Conservation (phyloP, 768 basidiomycete genomes). For the Tephrocybe rancida region DNA sequence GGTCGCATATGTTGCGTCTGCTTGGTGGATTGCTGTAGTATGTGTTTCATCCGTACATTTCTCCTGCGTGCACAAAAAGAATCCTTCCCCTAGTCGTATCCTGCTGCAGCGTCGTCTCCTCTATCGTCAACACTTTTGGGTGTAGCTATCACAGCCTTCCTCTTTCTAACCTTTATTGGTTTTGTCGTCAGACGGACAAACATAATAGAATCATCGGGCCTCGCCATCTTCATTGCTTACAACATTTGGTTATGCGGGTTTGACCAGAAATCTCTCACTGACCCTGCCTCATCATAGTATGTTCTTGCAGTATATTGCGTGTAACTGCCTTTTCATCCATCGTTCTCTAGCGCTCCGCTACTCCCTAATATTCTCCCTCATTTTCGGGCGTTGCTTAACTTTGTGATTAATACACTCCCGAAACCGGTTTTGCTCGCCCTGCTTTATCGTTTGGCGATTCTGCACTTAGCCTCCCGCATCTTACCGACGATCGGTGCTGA, state of each 20-base stretch:
- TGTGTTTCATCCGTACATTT: constrained; percentile 28
- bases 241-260: constrained; percentile 90
- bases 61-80: neutral
- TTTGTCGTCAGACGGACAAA: constrained; percentile 89
- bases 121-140: constrained; percentile 89
- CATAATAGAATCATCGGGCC: constrained; percentile 87
- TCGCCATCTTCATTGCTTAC: constrained; percentile 88
- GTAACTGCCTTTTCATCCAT: constrained; percentile 1
- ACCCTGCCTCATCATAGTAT: constrained; percentile 78
- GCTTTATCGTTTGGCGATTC: constrained; percentile 75
- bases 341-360: constrained; percentile 60
- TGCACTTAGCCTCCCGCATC: constrained; percentile 82
- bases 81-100: constrained; percentile 61
- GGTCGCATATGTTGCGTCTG: constrained; percentile 76
- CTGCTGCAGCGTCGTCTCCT: constrained; percentile 80
- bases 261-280: constrained; percentile 71
- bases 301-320: constrained; percentile 25
- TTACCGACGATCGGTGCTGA: constrained; percentile 84
- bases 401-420: constrained; percentile 83
- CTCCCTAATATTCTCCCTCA: constrained; percentile 81
- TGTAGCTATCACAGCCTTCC: constrained; percentile 81
- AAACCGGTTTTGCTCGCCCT: constrained; percentile 83
- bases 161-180: constrained; percentile 91
- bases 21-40: constrained; percentile 86
- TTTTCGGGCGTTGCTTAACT: constrained; percentile 76